Evolutionary conservation across 345 rosid species (phyloP), one percentile per base, ranked within the genome.

Genomic region (rapeseed (Brassica napus)): DNA sequence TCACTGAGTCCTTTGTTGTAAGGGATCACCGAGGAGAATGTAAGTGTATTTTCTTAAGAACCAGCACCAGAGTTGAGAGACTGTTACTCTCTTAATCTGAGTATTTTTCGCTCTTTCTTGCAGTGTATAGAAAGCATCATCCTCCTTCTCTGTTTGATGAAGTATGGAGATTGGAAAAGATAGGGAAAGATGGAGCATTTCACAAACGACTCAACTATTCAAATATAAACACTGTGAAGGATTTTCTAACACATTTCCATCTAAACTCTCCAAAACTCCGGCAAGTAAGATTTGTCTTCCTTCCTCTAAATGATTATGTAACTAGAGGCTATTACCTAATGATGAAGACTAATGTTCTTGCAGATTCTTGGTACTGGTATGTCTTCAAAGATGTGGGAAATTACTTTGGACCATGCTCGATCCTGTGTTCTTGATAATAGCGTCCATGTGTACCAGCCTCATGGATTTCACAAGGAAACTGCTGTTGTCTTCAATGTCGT

Each of bases 321-420:
- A 1, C 49, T 39, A 65, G 42, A 65, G 42, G 14, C 67, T 28
- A n/a, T 2, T 4, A 52, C 42, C 3, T 63, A 8, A 65, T 63
- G 11, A 18, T 58, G 15, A 10, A 75, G 54, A 8, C 68, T 71
- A 18, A 59, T 79, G 54, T 44, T 70, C 11, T 15, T 83, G 84
- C 86, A 95, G 99, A 86, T 93, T 80, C 94, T 95, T 52, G 99
- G 99, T 69, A 86, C 97, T 3, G 99, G 99, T 21, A 95, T 95
- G 99, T 95, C 99, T 71, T 88, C 98, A 42, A 95, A 93, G 88
- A 95, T 91, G 98, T 95, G 99, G 98, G 99, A 95, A 74, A 89
- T 93, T 57, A 90, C 97, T 0, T 78, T 91, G 59, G 97, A 93
- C 72, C 99, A 95, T 84, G 97, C 99, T 65, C 86, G 83, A 57